A percentile compares a stretch with the other conserved stretches of the same genome.
Conservation (phyloP, 768 basidiomycete genomes). For the Lenzites betulinus region DNA sequence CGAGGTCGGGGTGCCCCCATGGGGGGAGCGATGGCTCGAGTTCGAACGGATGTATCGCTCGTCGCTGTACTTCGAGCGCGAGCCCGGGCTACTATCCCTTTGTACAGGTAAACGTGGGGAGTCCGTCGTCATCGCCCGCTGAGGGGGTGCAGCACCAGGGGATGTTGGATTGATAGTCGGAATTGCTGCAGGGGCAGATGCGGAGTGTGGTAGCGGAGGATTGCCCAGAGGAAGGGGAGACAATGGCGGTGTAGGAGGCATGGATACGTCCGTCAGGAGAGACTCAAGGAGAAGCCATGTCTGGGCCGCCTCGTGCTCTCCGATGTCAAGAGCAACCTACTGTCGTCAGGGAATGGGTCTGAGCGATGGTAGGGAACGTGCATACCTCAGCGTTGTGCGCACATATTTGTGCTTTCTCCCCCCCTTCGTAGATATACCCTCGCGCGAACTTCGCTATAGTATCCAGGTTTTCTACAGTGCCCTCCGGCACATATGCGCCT, state of each 20-base stretch:
- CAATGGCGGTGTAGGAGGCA: constrained; percentile 31
- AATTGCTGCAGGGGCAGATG: constrained; percentile 46
- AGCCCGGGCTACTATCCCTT: constrained; percentile 23
- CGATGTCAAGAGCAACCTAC: constrained; percentile 53
- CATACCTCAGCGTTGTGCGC: constrained; percentile 59
- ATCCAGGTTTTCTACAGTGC: constrained; percentile 43
- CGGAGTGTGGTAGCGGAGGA: constrained; percentile 37
- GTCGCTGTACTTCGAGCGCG: constrained; percentile 18
- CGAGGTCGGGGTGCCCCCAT: constrained; percentile 25
- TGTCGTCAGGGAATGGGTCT: neutral
- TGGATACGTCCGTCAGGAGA: constrained; percentile 51
- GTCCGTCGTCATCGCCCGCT: constrained; percentile 17
- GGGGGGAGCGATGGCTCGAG: constrained; percentile 25
- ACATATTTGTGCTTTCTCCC: constrained; percentile 52
- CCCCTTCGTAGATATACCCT: constrained; percentile 57
- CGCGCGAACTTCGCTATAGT: constrained; percentile 63
- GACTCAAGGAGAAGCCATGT: constrained; percentile 67
- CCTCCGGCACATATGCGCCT: constrained; percentile 49
- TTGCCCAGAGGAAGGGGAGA: constrained; percentile 26
- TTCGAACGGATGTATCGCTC: constrained; percentile 12
- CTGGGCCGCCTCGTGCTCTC: constrained; percentile 58
- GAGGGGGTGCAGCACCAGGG: constrained; percentile 23
- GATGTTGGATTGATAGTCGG: constrained; percentile 30
- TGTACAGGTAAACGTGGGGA: neutral
- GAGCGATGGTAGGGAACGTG: neutral